A percentile compares a stretch with the other conserved stretches of the same genome.
phyloP scores from a whole-genome alignment of 208 protist species.

The Crithidia fasciculata region DNA sequence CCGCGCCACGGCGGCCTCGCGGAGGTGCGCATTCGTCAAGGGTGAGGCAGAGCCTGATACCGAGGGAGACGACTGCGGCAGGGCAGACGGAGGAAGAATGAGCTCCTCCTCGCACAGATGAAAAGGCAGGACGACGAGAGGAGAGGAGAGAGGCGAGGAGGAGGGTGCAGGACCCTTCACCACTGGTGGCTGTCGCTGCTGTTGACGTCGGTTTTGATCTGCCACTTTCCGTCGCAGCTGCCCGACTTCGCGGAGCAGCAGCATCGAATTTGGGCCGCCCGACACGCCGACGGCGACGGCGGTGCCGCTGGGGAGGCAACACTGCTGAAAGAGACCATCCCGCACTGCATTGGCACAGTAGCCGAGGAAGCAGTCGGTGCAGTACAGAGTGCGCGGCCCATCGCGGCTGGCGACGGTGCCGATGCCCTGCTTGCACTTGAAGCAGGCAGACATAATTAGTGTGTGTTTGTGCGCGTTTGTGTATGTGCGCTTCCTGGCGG shows the following conservation, averaged over 20 bases:
- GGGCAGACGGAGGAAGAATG: conserved; percentile 36
- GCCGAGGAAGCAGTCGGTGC: conserved; percentile 64
- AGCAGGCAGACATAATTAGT: conserved; percentile 45
- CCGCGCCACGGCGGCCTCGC: conserved; percentile 16
- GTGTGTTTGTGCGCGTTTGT: not conserved
- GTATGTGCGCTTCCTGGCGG: not conserved
- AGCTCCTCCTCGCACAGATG: conserved; percentile 76
- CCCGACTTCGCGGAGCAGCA: conserved; percentile 71
- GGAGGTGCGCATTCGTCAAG: not conserved
- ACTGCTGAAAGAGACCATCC: conserved; percentile 65
- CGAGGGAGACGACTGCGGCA: not conserved
- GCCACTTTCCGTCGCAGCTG: conserved; percentile 38
- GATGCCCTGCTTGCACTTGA: conserved; percentile 69
- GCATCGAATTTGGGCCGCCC: conserved; percentile 71
- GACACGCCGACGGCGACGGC: conserved; percentile 78
- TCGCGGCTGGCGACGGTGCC: conserved; percentile 70
- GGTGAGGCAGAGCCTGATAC: not conserved
- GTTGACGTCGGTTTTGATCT: conserved; percentile 2
- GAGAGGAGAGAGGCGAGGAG: not conserved
- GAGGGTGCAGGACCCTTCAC: not conserved
- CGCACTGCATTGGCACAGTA: conserved; percentile 63
- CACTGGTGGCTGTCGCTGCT: not conserved
- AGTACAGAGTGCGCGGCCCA: conserved; percentile 72
- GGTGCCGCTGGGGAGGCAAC: conserved; percentile 55
- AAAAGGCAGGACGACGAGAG: conserved; percentile 56